Evolutionary conservation across 371 early-diverging fungal genomes (phyloP).

Genomic region (Apophysomyces ossiformis): DNA sequence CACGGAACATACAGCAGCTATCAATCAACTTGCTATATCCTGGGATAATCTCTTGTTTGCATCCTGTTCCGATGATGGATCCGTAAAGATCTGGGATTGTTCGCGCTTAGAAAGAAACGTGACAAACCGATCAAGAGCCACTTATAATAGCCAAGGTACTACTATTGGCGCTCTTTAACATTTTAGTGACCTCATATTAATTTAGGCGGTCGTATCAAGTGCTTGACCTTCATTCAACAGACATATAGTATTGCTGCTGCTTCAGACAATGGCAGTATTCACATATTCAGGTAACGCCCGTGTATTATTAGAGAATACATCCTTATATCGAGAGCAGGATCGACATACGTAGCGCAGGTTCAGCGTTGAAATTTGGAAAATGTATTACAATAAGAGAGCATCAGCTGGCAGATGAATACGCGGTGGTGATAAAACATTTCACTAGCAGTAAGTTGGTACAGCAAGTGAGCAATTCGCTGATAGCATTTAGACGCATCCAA

Average conservation of each 20-base stretch:
- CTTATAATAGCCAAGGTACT: conserved; percentile 73
- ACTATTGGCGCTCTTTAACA: neutral
- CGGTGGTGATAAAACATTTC: conserved; percentile 71
- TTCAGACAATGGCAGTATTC: conserved; percentile 86
- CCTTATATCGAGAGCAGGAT: conserved; percentile 25
- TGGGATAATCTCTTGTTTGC: conserved; percentile 86
- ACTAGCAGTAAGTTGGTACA: conserved; percentile 60
- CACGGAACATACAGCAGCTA: conserved; percentile 81
- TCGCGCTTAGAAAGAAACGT: conserved; percentile 82
- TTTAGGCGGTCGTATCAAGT: conserved; percentile 77
- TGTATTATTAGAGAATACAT: neutral
- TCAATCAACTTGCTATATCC: conserved; percentile 76
- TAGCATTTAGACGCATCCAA: conserved; percentile 38
- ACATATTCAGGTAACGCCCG: conserved; percentile 66
- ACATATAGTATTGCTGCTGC: conserved; percentile 83
- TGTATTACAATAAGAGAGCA: conserved; percentile 60
- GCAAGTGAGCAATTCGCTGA: neutral
- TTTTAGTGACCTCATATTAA: neutral
- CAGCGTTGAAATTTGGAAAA: conserved; percentile 64
- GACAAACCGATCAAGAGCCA: conserved; percentile 78
- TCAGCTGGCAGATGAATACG: conserved; percentile 69
- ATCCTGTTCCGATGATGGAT: conserved; percentile 84
- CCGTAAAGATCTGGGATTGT: conserved; percentile 90
- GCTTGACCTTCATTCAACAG: conserved; percentile 79
- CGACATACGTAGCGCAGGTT: conserved; percentile 45